Base-by-base conservation (phyloP, 192 early-diverging fungal species). In the Gaertneriomyces sp. region DNA sequence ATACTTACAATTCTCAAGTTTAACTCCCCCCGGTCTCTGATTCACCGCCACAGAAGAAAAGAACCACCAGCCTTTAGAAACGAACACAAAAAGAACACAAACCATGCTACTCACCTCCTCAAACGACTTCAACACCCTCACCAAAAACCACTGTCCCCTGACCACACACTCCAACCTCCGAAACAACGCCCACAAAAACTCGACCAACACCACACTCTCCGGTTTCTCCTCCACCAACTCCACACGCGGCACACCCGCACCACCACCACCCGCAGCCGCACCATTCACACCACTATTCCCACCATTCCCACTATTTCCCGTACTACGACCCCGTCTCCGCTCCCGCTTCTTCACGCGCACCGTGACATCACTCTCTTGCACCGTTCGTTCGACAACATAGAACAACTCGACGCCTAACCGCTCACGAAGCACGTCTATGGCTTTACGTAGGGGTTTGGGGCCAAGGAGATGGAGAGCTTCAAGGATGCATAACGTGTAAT, bases 331-430 rank as follows among this genome's bases (percentile, higher is more conserved):
- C n/a, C n/a, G n/a, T n/a, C n/a, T n/a, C n/a, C n/a, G n/a, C n/a
- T n/a, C n/a, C n/a, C n/a, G n/a, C n/a, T n/a, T n/a, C n/a, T n/a
- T n/a, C n/a, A n/a, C n/a, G n/a, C n/a, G n/a, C n/a, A n/a, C n/a
- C n/a, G n/a, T n/a, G n/a, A n/a, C n/a, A 55, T 83, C 81, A 0
- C 58, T 59, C 66, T 85, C 83, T 53, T 77, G 74, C 12, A 85
- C 73, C 0, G 76, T 76, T 11, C 79, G 40, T 53, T 83, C 83
- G 43, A 85, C 83, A 4, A 83, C 77, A 53, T 76, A 72, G 60
- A 73, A 83, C 12, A 83, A 58, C 46, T 83, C 81, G 0, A 80
- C 56, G 3, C 74, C 56, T 0, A 83, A 58, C 10, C 78, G 41
- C 14, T 83, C 81, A 25, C 71, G 40, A 9, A 12, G 16, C 62